Base-by-base conservation (phyloP, 495 filamentous ascomycete genomes). In the Thermothielavioides terrestris region DNA sequence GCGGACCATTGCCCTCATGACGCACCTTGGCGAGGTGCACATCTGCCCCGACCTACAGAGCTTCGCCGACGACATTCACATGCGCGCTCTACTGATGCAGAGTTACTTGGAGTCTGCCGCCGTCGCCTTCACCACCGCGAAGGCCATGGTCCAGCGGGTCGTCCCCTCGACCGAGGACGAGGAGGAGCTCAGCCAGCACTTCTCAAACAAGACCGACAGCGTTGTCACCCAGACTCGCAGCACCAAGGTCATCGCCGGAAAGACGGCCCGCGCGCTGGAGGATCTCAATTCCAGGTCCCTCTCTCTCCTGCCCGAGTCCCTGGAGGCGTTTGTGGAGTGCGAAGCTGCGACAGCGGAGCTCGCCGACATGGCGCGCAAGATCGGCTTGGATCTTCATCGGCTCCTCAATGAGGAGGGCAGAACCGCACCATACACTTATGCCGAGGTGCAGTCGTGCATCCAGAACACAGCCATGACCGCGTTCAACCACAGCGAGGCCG, bases 61-160 rank as follows among this genome's bases (percentile, higher is more conserved):
- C 55, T 91, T 87, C 60, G 87, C 88, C 1, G 86, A 89, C 55
- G 82, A 89, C 55, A 62, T 85, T 15, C 83, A 76, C 69, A 90
- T 79, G 85, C 81, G 76, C 56, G 78, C 79, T 3, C 64, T 84
- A 38, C 70, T 80, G 14, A 78, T 94, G 74, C 88, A 94, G 60
- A 86, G 82, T 51, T 80, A 91, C 50, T 75, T 95, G 23, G 91
- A 96, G 36, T 85, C 80, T 45, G 75, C 84, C 3, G 85, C 88
- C 9, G 70, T 80, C 0, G 79, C 82, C 7, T 76, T 95, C 40
- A 68, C 78, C 12, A 71, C 82, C 4, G 60, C 81, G 12, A 85
- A 76, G 49, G 59, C 67, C 34, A 76, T 90, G 69, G 74, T 91
- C 2, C 78, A 84, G 59, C 71, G 76, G 11, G 81, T 82, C 38